Conservation (phyloP, 768 basidiomycete genomes). For the Paxillus ammoniavirescens region DNA sequence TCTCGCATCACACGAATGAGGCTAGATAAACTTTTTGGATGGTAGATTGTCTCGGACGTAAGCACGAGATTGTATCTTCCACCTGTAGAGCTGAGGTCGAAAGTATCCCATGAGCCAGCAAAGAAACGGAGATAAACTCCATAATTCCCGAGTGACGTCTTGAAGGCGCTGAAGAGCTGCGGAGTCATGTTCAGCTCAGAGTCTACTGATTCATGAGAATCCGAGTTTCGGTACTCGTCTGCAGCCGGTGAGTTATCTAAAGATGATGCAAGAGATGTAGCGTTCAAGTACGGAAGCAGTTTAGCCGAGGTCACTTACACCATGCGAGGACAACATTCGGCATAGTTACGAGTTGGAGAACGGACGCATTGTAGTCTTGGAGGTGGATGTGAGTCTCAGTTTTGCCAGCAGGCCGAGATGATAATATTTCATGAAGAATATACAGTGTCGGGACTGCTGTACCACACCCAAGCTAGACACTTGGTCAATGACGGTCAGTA, state of each 20-base stretch:
- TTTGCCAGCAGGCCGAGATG: slow-evolving; percentile 15
- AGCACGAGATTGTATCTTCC: slow-evolving; percentile 69
- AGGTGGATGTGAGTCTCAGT: slow-evolving; percentile 61
- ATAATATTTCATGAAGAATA: slow-evolving; percentile 63
- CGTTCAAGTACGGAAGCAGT: neutral
- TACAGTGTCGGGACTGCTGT: slow-evolving; percentile 84
- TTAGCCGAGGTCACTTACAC: slow-evolving; percentile 54
- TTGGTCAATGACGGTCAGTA: neutral
- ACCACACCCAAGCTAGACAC: slow-evolving; percentile 81
- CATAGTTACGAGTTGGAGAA: slow-evolving; percentile 73
- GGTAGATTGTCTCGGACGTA: slow-evolving; percentile 93
- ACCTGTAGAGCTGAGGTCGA: slow-evolving; percentile 34
- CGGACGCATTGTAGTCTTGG: slow-evolving; percentile 90
- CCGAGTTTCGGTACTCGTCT: slow-evolving; percentile 38
- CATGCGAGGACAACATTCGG: slow-evolving; percentile 79
- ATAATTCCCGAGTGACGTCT: slow-evolving; percentile 48
- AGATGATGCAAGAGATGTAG: neutral
- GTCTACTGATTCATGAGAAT: slow-evolving; percentile 22
- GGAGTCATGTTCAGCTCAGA: slow-evolving; percentile 69
- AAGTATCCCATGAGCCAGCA: slow-evolving; percentile 76
- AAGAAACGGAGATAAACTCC: slow-evolving; percentile 71
- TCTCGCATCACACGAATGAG: slow-evolving; percentile 53
- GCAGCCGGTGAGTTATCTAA: slow-evolving; percentile 65
- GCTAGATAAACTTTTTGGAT: slow-evolving; percentile 56
- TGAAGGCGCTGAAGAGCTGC: slow-evolving; percentile 64